Conservation (phyloP, 2,329 filamentous ascomycete species). For the Pyrenophora tritici-repentis region DNA sequence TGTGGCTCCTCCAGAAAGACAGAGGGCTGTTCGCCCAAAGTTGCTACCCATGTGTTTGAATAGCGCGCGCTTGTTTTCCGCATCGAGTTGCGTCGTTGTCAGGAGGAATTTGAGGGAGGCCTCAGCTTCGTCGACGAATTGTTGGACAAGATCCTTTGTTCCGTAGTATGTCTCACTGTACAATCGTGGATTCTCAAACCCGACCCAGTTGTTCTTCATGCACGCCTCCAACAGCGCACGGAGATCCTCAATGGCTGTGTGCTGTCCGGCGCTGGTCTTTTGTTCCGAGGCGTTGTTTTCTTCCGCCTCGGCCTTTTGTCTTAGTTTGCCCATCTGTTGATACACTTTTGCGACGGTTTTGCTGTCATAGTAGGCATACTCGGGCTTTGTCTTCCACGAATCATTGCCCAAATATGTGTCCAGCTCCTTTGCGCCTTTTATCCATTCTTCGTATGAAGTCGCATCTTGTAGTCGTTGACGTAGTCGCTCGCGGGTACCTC, state of each 20-base stretch:
- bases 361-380: conserved; percentile 82
- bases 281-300: conserved; percentile 51
- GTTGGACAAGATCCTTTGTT: conserved; percentile 92
- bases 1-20: conserved; percentile 87
- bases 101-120: conserved; percentile 70
- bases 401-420: conserved; percentile 82
- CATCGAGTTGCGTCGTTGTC: conserved; percentile 67
- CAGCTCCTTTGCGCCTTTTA: conserved; percentile 74
- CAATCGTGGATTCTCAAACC: conserved; percentile 89
- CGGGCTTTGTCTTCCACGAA: conserved; percentile 75
- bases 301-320: conserved; percentile 60
- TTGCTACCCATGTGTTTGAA: conserved; percentile 92
- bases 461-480: conserved; percentile 73
- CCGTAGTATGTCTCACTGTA: conserved; percentile 98
- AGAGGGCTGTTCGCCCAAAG: conserved; percentile 89
- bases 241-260: conserved; percentile 72
- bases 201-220: conserved; percentile 97
- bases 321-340: conserved; percentile 71
- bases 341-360: conserved; percentile 79
- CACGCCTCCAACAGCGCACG: conserved; percentile 81
- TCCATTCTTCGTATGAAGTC: conserved; percentile 81
- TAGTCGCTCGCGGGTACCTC: conserved; percentile 74
- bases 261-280: conserved; percentile 34
- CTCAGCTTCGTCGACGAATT: conserved; percentile 85
- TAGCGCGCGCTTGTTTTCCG: conserved; percentile 75